phyloP scores from a whole-genome alignment of 2,329 filamentous ascomycete genomes.

The Cytospora paraplurivora region DNA sequence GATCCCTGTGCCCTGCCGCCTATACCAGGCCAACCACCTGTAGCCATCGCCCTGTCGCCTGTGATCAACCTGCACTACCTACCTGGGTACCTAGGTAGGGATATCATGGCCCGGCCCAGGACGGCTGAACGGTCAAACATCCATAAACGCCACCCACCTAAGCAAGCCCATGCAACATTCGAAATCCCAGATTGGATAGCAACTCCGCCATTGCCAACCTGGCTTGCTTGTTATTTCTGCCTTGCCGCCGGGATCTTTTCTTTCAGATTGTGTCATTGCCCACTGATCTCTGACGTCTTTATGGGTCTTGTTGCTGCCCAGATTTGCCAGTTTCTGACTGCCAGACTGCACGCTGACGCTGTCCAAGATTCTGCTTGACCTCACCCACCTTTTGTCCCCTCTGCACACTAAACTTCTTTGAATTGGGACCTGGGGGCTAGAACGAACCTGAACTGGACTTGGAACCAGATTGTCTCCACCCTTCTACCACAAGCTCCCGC shows the following conservation, averaged over 20 bases:
- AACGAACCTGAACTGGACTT: not conserved
- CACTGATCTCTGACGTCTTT: not conserved
- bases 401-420: no score
- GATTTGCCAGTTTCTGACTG: not conserved
- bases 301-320: slow-evolving; percentile 1
- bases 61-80: not conserved
- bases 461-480: slow-evolving; percentile 13
- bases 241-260: not conserved
- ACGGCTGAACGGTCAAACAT: not conserved
- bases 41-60: no score
- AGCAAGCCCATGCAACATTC: not conserved
- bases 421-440: no score
- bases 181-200: not conserved
- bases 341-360: not conserved
- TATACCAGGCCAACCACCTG: no score
- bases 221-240: not conserved
- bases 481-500: slow-evolving; percentile 1
- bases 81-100: no score
- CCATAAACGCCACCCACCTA: not conserved
- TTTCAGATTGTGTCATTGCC: not conserved
- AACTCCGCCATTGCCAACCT: not conserved
- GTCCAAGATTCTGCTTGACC: not conserved
- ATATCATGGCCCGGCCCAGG: not conserved
- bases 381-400: not conserved
- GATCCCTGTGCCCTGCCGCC: no score